phyloP scores from a whole-genome alignment of 2,329 filamentous ascomycete genomes.

The Trichophyton benhamiae region DNA sequence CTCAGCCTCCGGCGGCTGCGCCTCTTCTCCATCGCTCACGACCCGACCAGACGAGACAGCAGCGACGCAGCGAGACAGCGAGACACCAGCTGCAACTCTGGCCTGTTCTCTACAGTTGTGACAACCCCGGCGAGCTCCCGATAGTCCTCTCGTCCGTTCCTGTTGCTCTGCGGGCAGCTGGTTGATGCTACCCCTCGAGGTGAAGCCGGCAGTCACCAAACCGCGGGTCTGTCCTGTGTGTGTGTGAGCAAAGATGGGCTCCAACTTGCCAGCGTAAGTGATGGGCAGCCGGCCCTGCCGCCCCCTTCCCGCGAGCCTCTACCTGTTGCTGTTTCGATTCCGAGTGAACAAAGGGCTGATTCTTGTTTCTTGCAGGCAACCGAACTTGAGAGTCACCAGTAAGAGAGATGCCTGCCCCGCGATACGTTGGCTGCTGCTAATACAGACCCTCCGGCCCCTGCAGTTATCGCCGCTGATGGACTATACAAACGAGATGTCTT shows the following conservation, averaged over 20 bases:
- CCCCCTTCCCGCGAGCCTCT: neutral
- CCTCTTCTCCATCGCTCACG: neutral
- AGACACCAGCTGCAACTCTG: neutral
- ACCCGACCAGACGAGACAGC: no score
- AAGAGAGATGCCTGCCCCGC: slow-evolving; percentile 21
- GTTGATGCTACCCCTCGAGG: slow-evolving; percentile 4
- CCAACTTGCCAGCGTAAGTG: slow-evolving; percentile 52
- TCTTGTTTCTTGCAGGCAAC: slow-evolving; percentile 43
- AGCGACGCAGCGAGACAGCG: neutral
- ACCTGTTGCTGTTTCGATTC: neutral
- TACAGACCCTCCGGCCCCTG: slow-evolving; percentile 1
- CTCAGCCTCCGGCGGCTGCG: slow-evolving; percentile 2
- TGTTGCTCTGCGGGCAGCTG: neutral
- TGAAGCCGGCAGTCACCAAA: slow-evolving; percentile 1
- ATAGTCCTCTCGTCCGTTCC: neutral
- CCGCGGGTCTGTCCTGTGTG: neutral
- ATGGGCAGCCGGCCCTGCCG: neutral
- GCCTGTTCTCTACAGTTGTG: no score
- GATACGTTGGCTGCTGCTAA: slow-evolving; percentile 4
- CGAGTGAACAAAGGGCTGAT: no score
- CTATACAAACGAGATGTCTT: slow-evolving; percentile 99
- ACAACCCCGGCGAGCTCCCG: no score
- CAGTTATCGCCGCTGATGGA: slow-evolving; percentile 92
- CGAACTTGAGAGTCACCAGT: slow-evolving; percentile 92
- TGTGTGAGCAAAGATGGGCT: slow-evolving; percentile 34